A percentile compares a stretch with the other conserved stretches of the same genome.
Conservation (phyloP, 495 filamentous ascomycete species). For the Xylaria bambusicola region DNA sequence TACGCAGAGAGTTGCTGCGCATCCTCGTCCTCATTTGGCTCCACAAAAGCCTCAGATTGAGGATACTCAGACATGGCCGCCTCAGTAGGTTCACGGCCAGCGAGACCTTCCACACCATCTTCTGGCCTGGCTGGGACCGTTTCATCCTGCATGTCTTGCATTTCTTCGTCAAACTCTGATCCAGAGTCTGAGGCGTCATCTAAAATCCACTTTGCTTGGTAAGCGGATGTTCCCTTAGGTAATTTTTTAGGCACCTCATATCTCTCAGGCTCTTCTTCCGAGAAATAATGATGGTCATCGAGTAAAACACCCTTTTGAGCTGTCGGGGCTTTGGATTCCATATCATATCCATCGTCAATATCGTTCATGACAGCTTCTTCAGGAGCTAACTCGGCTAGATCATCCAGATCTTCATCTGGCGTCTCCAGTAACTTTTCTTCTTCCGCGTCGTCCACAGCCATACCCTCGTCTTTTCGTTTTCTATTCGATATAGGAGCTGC, state of each 20-base stretch:
- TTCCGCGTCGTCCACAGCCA: constrained; percentile 63
- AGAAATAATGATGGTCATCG: constrained; percentile 98
- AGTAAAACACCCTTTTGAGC: constrained; percentile 77
- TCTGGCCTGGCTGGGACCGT: constrained; percentile 58
- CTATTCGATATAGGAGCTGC: constrained; percentile 61
- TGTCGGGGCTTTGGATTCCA: constrained; percentile 48
- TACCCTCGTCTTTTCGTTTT: constrained; percentile 64
- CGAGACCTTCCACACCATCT: constrained; percentile 76
- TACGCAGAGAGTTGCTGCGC: constrained; percentile 76
- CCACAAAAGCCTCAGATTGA: constrained; percentile 86
- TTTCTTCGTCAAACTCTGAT: constrained; percentile 74
- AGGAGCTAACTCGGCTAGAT: constrained; percentile 73
- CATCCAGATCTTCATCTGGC: constrained; percentile 77
- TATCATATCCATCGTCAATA: constrained; percentile 50
- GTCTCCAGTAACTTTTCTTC: constrained; percentile 60
- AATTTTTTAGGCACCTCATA: constrained; percentile 65
- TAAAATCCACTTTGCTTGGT: constrained; percentile 92
- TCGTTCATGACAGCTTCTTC: constrained; percentile 81
- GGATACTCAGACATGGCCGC: constrained; percentile 80
- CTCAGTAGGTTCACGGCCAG: constrained; percentile 71
- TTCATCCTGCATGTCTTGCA: constrained; percentile 63
- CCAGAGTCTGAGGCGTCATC: constrained; percentile 81
- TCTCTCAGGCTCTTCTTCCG: constrained; percentile 71
- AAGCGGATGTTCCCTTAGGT: constrained; percentile 87
- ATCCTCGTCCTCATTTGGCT: constrained; percentile 86